Base-by-base conservation (phyloP, 148 eudicot genomes). In the Persicaria tinctoria region DNA sequence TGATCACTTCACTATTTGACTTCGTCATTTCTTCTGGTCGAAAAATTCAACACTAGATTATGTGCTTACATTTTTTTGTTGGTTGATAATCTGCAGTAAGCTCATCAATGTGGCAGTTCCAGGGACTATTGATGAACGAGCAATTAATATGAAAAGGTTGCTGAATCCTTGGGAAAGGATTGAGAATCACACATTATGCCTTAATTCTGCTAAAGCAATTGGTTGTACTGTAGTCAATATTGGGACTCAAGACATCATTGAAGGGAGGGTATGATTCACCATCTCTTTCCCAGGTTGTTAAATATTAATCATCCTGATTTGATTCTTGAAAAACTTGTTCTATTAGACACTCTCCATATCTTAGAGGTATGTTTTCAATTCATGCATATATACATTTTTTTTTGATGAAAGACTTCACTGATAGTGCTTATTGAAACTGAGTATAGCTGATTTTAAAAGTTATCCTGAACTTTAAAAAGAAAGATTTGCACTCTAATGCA, bases 161-260 rank as follows among this genome's bases (percentile, higher is more conserved):
- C 97, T 92, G 46, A 96, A 96, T 82, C 99, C 97, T 44, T 96
- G 99, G 99, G 99, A 96, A 83, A 88, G 97, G 81, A 96, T 92
- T 80, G 99, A 96, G 82, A 96, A 96, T 78, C 99, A 96, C 50
- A 96, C 99, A 23, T 79, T 96, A 51, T 88, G 97, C 85, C 89
- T 96, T 74, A 96, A 96, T 80, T 96, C 99, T 62, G 99, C 99
- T 62, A 96, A 92, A 85, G 99, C 97, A 45, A 96, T 96, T 80
- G 99, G 99, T 74, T 96, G 99, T 80, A 96, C 99, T 8, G 86
- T 96, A 64, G 99, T 96, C 70, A 96, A 96, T 79, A 96, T 92
- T 51, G 97, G 97, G 70, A 89, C 92, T 80, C 97, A 96, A 74
- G 99, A 96, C 77, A 84, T 96, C 78, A 92, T 96, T 78, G 99